A percentile compares a stretch with the other conserved stretches of the same genome.
Conservation (phyloP, 306 rosid species). For the Ormosia semicastrata region DNA sequence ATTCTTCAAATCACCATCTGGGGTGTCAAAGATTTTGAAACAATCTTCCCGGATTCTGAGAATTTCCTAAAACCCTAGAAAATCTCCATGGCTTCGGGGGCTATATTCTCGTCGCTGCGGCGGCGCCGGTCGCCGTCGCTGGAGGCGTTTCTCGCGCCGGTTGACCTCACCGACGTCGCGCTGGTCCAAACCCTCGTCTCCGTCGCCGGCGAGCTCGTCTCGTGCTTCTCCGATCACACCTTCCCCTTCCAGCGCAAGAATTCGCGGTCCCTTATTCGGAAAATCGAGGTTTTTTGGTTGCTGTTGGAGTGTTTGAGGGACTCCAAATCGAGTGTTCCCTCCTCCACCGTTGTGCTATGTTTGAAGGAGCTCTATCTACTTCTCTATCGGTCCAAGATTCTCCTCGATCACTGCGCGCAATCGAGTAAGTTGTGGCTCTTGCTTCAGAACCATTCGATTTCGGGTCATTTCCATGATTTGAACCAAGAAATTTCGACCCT, state of each 20-base stretch:
- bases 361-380: conserved; percentile 70
- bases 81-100: conserved; percentile 62
- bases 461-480: conserved; percentile 83
- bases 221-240: conserved; percentile 42
- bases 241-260: conserved; percentile 67
- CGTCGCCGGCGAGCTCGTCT: conserved; percentile 48
- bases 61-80: not conserved
- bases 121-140: conserved; percentile 75
- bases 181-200: conserved; percentile 52
- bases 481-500: conserved; percentile 76
- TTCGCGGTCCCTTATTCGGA: conserved; percentile 65
- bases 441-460: conserved; percentile 75
- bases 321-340: conserved; percentile 19
- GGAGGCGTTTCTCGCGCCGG: conserved; percentile 74
- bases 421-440: conserved; percentile 81
- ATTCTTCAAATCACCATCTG: not conserved
- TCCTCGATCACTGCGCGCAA: conserved; percentile 71
- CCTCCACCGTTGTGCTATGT: conserved; percentile 59
- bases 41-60: not conserved
- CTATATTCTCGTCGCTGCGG: conserved; percentile 69
- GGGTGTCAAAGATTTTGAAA: not conserved
- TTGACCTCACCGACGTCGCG: conserved; percentile 55
- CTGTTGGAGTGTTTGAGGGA: conserved; percentile 60
- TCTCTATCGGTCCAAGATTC: conserved; percentile 68
- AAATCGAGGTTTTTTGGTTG: conserved; percentile 56